Conservation (phyloP, 2,329 filamentous ascomycete species). For the Fusarium ramigenum region DNA sequence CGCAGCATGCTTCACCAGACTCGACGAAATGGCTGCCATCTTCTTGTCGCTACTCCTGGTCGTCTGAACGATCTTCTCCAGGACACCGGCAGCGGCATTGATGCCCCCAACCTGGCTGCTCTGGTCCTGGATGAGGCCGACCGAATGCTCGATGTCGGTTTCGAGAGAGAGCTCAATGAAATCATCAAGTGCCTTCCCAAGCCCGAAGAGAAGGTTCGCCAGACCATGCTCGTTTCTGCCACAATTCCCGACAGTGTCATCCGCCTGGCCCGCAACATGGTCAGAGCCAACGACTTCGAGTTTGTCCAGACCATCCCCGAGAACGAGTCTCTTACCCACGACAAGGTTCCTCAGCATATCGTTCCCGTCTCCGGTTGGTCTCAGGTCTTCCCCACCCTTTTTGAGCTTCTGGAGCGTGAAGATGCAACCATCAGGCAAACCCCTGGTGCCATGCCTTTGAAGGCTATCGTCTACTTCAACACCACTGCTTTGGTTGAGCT, state of each 20-base stretch:
- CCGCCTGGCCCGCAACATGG: conserved; percentile 77
- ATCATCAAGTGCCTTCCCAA: conserved; percentile 73
- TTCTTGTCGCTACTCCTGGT: conserved; percentile 91
- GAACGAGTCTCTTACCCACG: conserved; percentile 86
- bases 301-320: conserved; percentile 89
- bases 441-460: conserved; percentile 72
- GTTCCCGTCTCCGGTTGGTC: conserved; percentile 74
- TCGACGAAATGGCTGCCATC: conserved; percentile 80
- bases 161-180: conserved; percentile 70
- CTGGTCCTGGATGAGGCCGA: conserved; percentile 97
- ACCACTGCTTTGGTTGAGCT: conserved; percentile 78
- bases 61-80: conserved; percentile 83
- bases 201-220: conserved; percentile 71
- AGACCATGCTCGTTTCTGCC: conserved; percentile 95
- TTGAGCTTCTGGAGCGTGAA: conserved; percentile 77
- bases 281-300: conserved; percentile 82
- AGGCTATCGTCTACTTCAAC: conserved; percentile 94
- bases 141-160: conserved; percentile 96
- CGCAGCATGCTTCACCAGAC: conserved; percentile 71
- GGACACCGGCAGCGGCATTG: conserved; percentile 70
- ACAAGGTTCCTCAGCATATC: conserved; percentile 82
- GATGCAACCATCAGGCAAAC: conserved; percentile 54
- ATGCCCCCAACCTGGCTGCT: conserved; percentile 84
- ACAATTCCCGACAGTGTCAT: conserved; percentile 89
- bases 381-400: conserved; percentile 78